Percentiles rank a stretch among this genome's conserved stretches.
These are phyloP conservation scores for Sporothrix pseudoabietina DNA, from an alignment of 2,329 filamentous ascomycete genomes.

Conservation along the genomic window DNA sequence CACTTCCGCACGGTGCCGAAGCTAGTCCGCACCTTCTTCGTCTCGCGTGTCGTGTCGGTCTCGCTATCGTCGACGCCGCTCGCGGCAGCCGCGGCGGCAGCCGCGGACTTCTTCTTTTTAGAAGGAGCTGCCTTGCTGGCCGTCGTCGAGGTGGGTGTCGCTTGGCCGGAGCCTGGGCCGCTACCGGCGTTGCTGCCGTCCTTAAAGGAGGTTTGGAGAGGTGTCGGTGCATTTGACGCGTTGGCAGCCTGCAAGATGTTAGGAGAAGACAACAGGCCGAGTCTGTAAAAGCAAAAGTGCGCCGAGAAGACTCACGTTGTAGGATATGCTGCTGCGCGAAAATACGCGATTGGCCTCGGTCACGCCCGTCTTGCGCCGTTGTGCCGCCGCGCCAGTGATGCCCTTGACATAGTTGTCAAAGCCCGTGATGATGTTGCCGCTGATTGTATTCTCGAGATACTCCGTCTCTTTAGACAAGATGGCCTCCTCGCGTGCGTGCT, in stretches of 20 bases:
- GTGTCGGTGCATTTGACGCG: constrained; percentile 56
- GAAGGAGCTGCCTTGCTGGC: constrained; percentile 52
- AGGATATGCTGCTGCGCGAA: constrained; percentile 64
- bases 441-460: constrained; percentile 87
- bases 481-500: constrained; percentile 63
- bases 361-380: constrained; percentile 65
- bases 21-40: constrained; percentile 60
- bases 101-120: constrained; percentile 54
- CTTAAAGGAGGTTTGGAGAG: constrained; percentile 57
- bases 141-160: constrained; percentile 58
- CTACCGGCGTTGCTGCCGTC: constrained; percentile 38
- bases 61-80: constrained; percentile 56
- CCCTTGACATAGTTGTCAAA: constrained; percentile 99
- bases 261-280: not conserved
- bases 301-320: constrained; percentile 46
- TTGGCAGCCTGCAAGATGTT: constrained; percentile 36
- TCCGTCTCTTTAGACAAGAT: constrained; percentile 82
- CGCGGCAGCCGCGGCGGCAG: constrained; percentile 35
- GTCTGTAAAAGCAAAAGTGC: not conserved
- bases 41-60: constrained; percentile 54
- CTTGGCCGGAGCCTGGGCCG: constrained; percentile 49
- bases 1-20: constrained; percentile 58
- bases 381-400: constrained; percentile 62
- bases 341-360: constrained; percentile 75
- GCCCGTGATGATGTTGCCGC: constrained; percentile 93